Evolutionary conservation across 2,329 filamentous ascomycete genomes (phyloP).

Genomic region (Fusarium sp.): DNA sequence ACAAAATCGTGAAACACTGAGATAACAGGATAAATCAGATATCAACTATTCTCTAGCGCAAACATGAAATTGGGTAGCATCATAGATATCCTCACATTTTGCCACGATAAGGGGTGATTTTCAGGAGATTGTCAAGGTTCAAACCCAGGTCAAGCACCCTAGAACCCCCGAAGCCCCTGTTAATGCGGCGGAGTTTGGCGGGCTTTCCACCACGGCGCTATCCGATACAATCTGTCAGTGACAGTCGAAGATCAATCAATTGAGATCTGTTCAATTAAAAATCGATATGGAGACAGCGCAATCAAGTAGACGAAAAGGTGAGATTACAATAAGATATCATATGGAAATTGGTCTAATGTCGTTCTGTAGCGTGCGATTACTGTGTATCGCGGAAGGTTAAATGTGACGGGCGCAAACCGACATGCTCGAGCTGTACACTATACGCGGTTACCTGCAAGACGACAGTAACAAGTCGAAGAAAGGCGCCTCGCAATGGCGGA

Average conservation of each 20-base stretch:
- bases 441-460: constrained; percentile 48
- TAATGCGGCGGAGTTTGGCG: background rate
- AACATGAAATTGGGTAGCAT: background rate
- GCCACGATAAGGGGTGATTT: constrained; percentile 13
- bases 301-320: constrained; percentile 36
- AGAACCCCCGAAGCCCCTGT: background rate
- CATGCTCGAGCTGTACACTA: constrained; percentile 51
- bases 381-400: constrained; percentile 54
- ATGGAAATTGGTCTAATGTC: background rate
- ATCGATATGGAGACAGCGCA: constrained; percentile 17
- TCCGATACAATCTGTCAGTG: background rate
- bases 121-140: constrained; percentile 4
- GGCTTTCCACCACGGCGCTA: constrained; percentile 7
- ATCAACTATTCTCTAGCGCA: background rate
- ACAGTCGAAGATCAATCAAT: background rate
- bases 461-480: constrained; percentile 14
- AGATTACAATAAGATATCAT: background rate
- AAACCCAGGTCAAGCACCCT: background rate
- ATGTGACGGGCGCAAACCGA: constrained; percentile 51
- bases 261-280: background rate
- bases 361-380: constrained; percentile 46
- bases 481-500: background rate
- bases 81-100: background rate
- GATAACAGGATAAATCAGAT: background rate
- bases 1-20: background rate